Evolutionary conservation across 2,329 filamentous ascomycete species (phyloP).

Genomic region (Xylariaceae sp.): DNA sequence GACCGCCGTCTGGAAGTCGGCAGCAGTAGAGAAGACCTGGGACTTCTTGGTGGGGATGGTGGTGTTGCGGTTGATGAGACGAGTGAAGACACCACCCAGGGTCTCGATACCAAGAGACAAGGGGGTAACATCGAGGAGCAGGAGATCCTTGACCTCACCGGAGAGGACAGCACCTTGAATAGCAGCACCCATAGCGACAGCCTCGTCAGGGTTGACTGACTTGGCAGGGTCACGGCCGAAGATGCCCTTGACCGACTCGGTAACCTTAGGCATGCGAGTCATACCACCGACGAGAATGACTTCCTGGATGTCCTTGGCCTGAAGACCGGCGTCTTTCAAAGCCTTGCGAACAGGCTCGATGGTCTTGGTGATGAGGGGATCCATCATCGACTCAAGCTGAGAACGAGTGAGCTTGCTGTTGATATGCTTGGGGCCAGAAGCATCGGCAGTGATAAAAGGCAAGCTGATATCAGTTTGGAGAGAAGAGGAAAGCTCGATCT

Average conservation of each 20-base stretch:
- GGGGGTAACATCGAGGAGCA: constrained; percentile 92
- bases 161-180: constrained; percentile 96
- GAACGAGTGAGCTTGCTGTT: constrained; percentile 90
- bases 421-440: constrained; percentile 96
- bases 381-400: constrained; percentile 90
- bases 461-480: constrained; percentile 97
- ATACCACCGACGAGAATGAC: constrained; percentile 98
- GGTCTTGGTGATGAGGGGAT: constrained; percentile 80
- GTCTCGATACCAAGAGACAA: constrained; percentile 98
- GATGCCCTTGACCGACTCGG: constrained; percentile 91
- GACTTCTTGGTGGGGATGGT: constrained; percentile 99
- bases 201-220: constrained; percentile 98
- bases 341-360: constrained; percentile 94
- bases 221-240: constrained; percentile 96
- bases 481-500: constrained; percentile 96
- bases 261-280: constrained; percentile 99
- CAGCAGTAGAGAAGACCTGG: constrained; percentile 94
- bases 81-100: constrained; percentile 94
- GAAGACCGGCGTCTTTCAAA: constrained; percentile 87
- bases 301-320: constrained; percentile 93
- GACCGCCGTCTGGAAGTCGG: constrained; percentile 97
- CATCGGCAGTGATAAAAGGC: constrained; percentile 95
- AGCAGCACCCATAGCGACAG: constrained; percentile 93
- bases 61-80: constrained; percentile 98
- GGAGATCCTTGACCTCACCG: constrained; percentile 92